These are phyloP conservation scores for Tetrapisispora phaffii DNA, from an alignment of 805 yeast genomes.

Conservation along the genomic window DNA sequence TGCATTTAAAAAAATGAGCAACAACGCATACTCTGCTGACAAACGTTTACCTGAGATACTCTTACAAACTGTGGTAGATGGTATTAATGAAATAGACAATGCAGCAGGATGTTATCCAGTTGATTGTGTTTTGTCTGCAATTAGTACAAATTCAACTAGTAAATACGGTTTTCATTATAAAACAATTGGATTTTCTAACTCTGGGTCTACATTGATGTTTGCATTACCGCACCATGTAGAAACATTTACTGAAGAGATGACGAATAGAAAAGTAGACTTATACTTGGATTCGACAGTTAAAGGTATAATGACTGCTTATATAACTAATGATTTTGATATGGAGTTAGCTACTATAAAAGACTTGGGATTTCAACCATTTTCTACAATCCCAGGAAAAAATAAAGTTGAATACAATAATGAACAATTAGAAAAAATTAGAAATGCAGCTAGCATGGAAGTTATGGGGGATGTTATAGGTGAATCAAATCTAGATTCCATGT, in stretches of 20 bases:
- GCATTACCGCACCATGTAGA: constrained; percentile 61
- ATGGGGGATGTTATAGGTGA: constrained; percentile 33
- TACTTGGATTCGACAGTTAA: constrained; percentile 40
- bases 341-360: constrained; percentile 35
- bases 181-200: constrained; percentile 37
- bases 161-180: constrained; percentile 37
- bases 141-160: constrained; percentile 29
- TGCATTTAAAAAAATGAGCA: constrained; percentile 8
- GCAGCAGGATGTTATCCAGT: constrained; percentile 57
- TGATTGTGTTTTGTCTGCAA: constrained; percentile 36
- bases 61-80: constrained; percentile 52
- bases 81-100: constrained; percentile 37
- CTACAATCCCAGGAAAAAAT: constrained; percentile 26
- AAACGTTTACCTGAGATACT: constrained; percentile 34
- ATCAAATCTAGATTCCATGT: constrained; percentile 67
- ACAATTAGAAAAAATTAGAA: constrained; percentile 24
- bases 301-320: constrained; percentile 39
- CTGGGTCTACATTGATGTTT: constrained; percentile 40
- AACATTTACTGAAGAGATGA: constrained; percentile 32
- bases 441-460: constrained; percentile 31
- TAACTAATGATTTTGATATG: constrained; percentile 34
- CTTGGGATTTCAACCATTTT: constrained; percentile 38
- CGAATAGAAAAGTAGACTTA: constrained; percentile 10
- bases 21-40: constrained; percentile 15
- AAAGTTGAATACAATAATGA: constrained; percentile 21